These are phyloP conservation scores for Knufia petricola DNA, from an alignment of 2,329 filamentous ascomycete genomes.

Conservation along the genomic window DNA sequence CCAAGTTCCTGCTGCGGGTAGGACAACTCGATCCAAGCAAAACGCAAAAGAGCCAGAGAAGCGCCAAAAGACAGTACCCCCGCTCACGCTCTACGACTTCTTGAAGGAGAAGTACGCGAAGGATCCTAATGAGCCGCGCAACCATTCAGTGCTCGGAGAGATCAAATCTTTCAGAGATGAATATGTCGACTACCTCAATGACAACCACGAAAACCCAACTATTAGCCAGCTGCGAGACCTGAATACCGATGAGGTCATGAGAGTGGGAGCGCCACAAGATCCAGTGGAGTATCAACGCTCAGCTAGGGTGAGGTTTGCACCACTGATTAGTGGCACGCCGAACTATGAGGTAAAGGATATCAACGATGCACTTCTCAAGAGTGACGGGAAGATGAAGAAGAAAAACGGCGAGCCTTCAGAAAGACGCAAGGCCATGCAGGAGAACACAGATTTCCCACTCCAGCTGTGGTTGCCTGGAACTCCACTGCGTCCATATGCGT, in stretches of 20 bases:
- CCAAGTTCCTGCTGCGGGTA: too few relatives aligned
- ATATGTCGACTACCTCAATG: not conserved
- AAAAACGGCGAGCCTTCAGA: not conserved
- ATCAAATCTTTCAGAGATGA: not conserved
- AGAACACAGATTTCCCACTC: not conserved
- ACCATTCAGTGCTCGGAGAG: not conserved
- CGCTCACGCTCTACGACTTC: not conserved
- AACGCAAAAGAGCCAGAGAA: not conserved
- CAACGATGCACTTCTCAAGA: slow-evolving; percentile 7
- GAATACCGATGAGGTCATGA: slow-evolving; percentile 8
- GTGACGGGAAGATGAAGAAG: not conserved
- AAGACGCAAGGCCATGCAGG: not conserved
- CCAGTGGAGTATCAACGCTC: slow-evolving; percentile 12
- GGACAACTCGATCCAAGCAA: too few relatives aligned
- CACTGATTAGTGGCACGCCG: slow-evolving; percentile 17
- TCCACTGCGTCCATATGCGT: not conserved
- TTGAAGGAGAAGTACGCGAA: not conserved
- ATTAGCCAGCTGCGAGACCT: not conserved
- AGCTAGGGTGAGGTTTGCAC: not conserved
- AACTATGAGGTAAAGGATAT: slow-evolving; percentile 9
- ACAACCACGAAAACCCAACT: not conserved
- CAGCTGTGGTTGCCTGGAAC: not conserved
- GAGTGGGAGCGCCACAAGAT: slow-evolving; percentile 9
- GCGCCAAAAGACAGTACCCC: not conserved
- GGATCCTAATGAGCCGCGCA: not conserved